Base-by-base conservation (phyloP, 2,329 filamentous ascomycete genomes). In the Sphaerostilbella broomeana region DNA sequence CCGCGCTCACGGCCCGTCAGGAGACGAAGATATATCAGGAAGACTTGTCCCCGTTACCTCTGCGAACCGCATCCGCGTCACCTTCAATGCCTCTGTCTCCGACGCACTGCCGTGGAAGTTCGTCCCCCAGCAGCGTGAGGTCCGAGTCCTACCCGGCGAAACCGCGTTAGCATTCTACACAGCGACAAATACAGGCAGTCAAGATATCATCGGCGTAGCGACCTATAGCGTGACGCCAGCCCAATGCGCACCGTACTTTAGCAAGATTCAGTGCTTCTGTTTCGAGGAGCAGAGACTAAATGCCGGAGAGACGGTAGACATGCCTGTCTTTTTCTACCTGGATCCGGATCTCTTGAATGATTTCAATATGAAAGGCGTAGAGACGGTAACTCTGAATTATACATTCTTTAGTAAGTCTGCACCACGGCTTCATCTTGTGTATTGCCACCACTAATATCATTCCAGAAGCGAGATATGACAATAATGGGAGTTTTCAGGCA, bases 291-390 rank as follows among this genome's bases (percentile, higher is more conserved):
- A 98, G 72, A 75, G 94, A 46, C 65, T 98, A 49, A 90, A 92
- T 58, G 89, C 89, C 5, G 89, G 90, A 30, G 94, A 98, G 72
- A 92, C 88, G 30, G 92, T 98, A 38, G 92, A 98, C 62, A 98
- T 98, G 94, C 94, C 92, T 0, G 94, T 98, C 1, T 98, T 98
- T 64, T 98, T 98, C 67, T 98, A 97, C 63, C 84, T 98, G 49
- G 92, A 98, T 57, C 92, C 92, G 1, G 92, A 97, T 58, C 82
- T 98, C 67, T 73, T 90, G 43, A 89, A 84, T 51, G 92, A 98
- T 62, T 69, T 90, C 36, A 89, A 84, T 48, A 97, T 95, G 90
- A 86, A 77, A 64, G 85, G 84, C 0, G 86, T 98, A 47, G 87
- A 95, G 67, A 95, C 89, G 2, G 88, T 98, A 40, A 98, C 92